These are phyloP conservation scores for Sequoia sempervirens DNA, from an alignment of 75 land plant genomes.

Conservation along the genomic window DNA sequence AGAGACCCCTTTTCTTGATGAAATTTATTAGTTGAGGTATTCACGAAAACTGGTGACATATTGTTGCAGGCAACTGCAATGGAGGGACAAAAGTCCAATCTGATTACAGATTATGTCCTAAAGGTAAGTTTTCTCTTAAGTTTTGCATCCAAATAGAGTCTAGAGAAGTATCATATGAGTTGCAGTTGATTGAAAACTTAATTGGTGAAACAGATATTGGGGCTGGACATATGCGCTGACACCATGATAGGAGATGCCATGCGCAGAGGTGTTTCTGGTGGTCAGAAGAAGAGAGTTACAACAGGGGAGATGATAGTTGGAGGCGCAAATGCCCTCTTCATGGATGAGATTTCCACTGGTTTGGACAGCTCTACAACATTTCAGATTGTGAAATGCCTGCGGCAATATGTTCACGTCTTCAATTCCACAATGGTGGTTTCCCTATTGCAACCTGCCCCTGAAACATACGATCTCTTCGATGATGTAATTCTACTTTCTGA, in stretches of 20 bases:
- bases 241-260: conserved; percentile 77
- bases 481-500: conserved; percentile 78
- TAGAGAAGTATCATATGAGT: neutral
- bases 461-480: conserved; percentile 79
- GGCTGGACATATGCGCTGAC: conserved; percentile 71
- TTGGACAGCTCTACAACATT: conserved; percentile 83
- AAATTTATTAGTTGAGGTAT: conserved; percentile 24
- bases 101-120: conserved; percentile 34
- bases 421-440: conserved; percentile 67
- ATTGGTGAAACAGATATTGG: conserved; percentile 44
- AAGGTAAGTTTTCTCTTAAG: conserved; percentile 12
- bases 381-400: conserved; percentile 60
- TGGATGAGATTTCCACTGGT: conserved; percentile 94
- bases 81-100: conserved; percentile 20
- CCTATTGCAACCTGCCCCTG: conserved; percentile 86
- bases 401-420: conserved; percentile 52
- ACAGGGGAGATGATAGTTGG: conserved; percentile 83
- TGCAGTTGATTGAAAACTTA: neutral
- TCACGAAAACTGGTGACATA: conserved; percentile 22
- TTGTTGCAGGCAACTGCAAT: conserved; percentile 28
- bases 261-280: conserved; percentile 87
- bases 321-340: conserved; percentile 56
- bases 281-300: conserved; percentile 82
- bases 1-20: neutral
- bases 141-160: neutral